Conservation (phyloP, 108 stramenopile species). For the Conticribra guillardii region DNA sequence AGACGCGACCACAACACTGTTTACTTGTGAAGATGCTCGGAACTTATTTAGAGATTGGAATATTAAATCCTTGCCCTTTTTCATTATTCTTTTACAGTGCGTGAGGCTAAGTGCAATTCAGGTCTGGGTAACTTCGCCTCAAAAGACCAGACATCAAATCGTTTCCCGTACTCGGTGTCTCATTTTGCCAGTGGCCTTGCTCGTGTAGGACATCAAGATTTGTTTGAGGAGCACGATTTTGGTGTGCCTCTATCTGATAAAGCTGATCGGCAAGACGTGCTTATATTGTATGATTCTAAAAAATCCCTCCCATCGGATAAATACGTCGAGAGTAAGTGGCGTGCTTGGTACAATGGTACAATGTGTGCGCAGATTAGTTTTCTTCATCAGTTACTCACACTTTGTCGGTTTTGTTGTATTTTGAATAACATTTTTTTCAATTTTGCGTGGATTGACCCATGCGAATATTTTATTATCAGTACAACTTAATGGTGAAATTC, state of each 20-base stretch:
- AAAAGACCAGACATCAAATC: neutral
- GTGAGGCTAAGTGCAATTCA: neutral
- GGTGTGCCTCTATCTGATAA: slow-evolving; percentile 30
- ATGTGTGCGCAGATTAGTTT: too few relatives aligned
- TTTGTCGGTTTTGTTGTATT: too few relatives aligned
- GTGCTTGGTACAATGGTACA: too few relatives aligned
- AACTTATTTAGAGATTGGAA: neutral
- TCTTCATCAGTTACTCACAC: too few relatives aligned
- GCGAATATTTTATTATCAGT: too few relatives aligned
- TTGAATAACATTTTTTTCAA: too few relatives aligned
- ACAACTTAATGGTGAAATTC: slow-evolving; percentile 5
- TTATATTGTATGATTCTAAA: slow-evolving; percentile 31
- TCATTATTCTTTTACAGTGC: neutral
- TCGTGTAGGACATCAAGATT: slow-evolving; percentile 23
- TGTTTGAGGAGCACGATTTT: slow-evolving; percentile 44
- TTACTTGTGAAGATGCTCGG: neutral
- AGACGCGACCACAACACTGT: neutral
- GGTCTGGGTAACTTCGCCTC: neutral
- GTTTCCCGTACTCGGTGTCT: slow-evolving; percentile 8
- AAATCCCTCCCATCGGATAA: slow-evolving; percentile 18
- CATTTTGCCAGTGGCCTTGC: slow-evolving; percentile 36
- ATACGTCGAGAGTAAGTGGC: slow-evolving; percentile 3
- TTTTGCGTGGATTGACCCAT: too few relatives aligned
- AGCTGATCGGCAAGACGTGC: slow-evolving; percentile 15
- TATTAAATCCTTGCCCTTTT: neutral